Evolutionary conservation across 1,284 basidiomycete species (phyloP).

Genomic region (Trichosporon ovoides): DNA sequence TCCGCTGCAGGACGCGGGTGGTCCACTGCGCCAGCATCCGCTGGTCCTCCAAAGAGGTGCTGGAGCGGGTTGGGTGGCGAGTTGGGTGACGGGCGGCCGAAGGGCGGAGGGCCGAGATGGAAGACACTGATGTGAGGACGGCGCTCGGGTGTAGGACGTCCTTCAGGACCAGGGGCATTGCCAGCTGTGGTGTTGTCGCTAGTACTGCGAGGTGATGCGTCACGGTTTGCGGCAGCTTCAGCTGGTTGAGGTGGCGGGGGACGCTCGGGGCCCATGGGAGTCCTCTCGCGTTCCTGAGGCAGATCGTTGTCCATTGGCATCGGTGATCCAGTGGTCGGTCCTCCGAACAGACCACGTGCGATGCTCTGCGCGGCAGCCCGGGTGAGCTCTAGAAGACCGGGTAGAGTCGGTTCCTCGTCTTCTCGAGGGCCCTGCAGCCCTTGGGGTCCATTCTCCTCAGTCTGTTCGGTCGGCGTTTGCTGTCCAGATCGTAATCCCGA

Average conservation of each 20-base stretch:
- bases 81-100: background rate
- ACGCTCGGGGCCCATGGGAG: background rate
- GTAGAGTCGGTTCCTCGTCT: background rate
- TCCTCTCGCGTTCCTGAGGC: conserved; percentile 1
- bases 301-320: conserved; percentile 20
- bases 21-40: background rate
- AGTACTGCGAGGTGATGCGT: background rate
- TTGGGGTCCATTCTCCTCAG: background rate
- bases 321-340: conserved; percentile 23
- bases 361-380: background rate
- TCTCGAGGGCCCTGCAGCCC: background rate
- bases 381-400: background rate
- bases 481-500: background rate
- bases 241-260: background rate
- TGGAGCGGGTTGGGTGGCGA: background rate
- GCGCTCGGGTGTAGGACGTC: conserved; percentile 15
- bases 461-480: conserved; percentile 4
- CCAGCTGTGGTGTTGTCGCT: background rate
- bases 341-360: conserved; percentile 15
- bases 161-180: background rate
- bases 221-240: background rate
- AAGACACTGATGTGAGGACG: conserved; percentile 16
- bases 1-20: background rate
- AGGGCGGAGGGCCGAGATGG: background rate
- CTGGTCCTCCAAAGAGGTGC: background rate